A percentile compares a stretch with the other conserved stretches of the same genome.
phyloP scores from a whole-genome alignment of 306 rosid genomes.

The Sophora flavescens region DNA sequence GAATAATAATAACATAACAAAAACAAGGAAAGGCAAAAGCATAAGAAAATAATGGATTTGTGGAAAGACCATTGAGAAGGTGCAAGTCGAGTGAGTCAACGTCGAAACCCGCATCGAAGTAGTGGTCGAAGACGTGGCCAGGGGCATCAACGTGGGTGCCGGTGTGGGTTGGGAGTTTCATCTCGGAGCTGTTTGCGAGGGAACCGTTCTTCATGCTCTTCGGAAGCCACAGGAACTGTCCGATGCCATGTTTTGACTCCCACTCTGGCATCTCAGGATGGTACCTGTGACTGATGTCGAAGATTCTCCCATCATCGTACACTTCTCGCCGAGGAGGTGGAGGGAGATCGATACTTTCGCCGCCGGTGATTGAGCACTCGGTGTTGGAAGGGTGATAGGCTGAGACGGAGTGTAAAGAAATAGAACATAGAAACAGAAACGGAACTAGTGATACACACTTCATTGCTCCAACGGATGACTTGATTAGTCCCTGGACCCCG shows the following conservation, averaged over 20 bases:
- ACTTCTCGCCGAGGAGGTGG: conserved; percentile 68
- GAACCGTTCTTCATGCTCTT: conserved; percentile 90
- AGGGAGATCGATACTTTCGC: conserved; percentile 50
- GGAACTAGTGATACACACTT: conserved; percentile 2
- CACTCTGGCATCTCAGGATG: conserved; percentile 65
- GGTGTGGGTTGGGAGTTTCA: conserved; percentile 82
- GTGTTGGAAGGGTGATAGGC: conserved; percentile 50
- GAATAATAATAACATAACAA: background rate
- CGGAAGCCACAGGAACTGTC: conserved; percentile 76
- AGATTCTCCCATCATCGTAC: conserved; percentile 70
- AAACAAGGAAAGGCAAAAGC: background rate
- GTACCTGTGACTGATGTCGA: conserved; percentile 80
- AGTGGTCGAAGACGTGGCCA: conserved; percentile 78
- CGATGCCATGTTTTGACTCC: conserved; percentile 63
- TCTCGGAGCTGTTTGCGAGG: conserved; percentile 65
- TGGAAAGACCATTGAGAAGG: conserved; percentile 70
- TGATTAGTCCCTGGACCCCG: too few species aligned
- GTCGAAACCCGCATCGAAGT: conserved; percentile 86
- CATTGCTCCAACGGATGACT: conserved; percentile 33
- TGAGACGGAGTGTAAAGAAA: conserved; percentile 41
- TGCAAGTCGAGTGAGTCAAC: conserved; percentile 84
- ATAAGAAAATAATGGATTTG: background rate
- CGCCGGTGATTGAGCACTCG: conserved; percentile 39
- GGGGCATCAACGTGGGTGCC: conserved; percentile 94
- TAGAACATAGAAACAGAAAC: conserved; percentile 42